Base-by-base conservation (phyloP, 352 stramenopile species). In the Pythium catenulatum region DNA sequence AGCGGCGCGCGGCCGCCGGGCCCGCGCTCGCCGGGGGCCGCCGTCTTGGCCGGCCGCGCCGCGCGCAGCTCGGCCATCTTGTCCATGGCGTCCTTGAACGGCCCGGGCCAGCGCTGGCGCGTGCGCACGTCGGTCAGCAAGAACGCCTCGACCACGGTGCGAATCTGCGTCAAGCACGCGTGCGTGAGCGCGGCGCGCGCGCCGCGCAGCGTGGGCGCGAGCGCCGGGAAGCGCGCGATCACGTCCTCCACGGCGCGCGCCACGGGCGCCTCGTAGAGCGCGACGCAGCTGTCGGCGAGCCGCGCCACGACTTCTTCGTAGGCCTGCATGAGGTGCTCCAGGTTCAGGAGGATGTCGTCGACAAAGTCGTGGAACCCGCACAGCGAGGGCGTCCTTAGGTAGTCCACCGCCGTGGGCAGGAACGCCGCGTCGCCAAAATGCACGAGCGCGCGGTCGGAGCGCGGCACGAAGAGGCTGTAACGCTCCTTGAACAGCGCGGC, bases 281-380 rank as follows among this genome's bases (percentile, higher is more conserved):
- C 32, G 19, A 94, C 87, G 37, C 87, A 94, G 13, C 82, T 88
- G 37, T 82, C 94, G 13, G 92, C 89, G 7, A 95, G 45, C n/a
- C 92, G 93, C 37, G 90, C 86, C 82, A 96, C 90, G 14, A 95
- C 79, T 77, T 96, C 90, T 36, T 94, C 84, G 0, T 91, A 75
- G 0, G 83, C 89, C 15, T 88, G 68, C 32, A 92, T 86, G 9
- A 96, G 43, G 79, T 92, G 87, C 0, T 43, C 69, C 36, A 94
- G 83, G 69, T 90, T 93, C 34, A 96, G 76, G 13, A 94, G 61
- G 21, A 94, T 90, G 59, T 96, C 92, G 63, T 96, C 92, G 13
- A 96, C 73, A 52, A 96, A 92, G 72, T 96, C 92, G 79, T 94
- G 83, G 83, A 92, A 94, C 1, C 92, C 92, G 27, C 89, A 94